Evolutionary conservation across 495 filamentous ascomycete species (phyloP).

Genomic region (Neurospora sp.): DNA sequence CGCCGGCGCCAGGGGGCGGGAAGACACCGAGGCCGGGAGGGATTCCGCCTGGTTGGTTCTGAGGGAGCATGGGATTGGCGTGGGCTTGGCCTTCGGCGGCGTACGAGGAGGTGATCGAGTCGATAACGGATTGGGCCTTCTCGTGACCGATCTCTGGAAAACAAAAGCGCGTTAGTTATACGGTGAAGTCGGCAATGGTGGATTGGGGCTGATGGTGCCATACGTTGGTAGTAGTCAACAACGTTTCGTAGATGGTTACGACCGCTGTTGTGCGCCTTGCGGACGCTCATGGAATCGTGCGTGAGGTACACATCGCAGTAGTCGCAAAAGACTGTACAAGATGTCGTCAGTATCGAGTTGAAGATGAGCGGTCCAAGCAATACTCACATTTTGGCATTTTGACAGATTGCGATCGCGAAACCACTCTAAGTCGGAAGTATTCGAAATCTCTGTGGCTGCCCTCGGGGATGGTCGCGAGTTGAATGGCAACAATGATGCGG

Average conservation of each 20-base stretch:
- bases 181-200: background rate
- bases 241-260: slow-evolving; percentile 96
- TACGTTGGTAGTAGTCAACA: slow-evolving; percentile 96
- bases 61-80: slow-evolving; percentile 70
- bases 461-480: background rate
- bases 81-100: slow-evolving; percentile 81
- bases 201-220: slow-evolving; percentile 10
- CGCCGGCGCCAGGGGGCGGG: slow-evolving; percentile 11
- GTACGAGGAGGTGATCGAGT: slow-evolving; percentile 92
- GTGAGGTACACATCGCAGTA: slow-evolving; percentile 99
- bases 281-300: slow-evolving; percentile 98
- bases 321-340: slow-evolving; percentile 56
- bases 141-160: slow-evolving; percentile 87
- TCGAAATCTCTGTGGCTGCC: background rate
- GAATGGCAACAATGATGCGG: background rate
- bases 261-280: slow-evolving; percentile 94
- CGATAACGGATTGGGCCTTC: slow-evolving; percentile 96
- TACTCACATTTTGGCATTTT: slow-evolving; percentile 38
- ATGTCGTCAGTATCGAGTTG: slow-evolving; percentile 7
- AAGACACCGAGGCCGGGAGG: slow-evolving; percentile 25
- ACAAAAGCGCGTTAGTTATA: background rate
- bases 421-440: background rate
- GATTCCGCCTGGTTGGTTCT: slow-evolving; percentile 48
- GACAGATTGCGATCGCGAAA: background rate
- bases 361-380: slow-evolving; percentile 1